A percentile compares a stretch with the other conserved stretches of the same genome.
phyloP scores from a whole-genome alignment of 1,139 yeast genomes.

The Candida pseudoviswanathii region DNA sequence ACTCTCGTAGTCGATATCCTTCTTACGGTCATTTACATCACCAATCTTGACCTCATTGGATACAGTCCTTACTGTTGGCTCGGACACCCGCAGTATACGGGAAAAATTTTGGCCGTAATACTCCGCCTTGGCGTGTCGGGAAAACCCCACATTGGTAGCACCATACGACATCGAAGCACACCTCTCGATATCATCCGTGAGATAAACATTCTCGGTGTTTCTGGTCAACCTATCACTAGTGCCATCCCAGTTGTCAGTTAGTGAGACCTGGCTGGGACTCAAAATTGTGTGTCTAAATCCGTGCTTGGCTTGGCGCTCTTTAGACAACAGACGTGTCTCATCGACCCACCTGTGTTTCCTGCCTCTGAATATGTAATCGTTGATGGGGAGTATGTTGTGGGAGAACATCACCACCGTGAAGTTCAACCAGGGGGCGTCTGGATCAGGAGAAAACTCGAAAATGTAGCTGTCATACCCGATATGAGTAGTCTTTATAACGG shows the following conservation, averaged over 20 bases:
- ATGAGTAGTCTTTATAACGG: constrained; percentile 10
- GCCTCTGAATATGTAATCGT: constrained; percentile 16
- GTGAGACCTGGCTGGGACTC: constrained; percentile 9
- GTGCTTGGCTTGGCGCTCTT: constrained; percentile 11
- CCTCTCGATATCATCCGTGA: constrained; percentile 5
- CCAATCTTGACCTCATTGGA: constrained; percentile 15
- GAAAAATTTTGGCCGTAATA: constrained; percentile 12
- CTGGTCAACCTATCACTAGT: constrained; percentile 11
- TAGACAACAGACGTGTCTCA: constrained; percentile 9
- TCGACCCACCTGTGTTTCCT: constrained; percentile 16
- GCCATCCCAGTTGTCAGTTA: constrained; percentile 18
- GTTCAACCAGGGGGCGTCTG: constrained; percentile 5
- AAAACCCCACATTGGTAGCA: background rate
- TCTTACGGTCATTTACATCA: constrained; percentile 8
- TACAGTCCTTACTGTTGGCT: constrained; percentile 9
- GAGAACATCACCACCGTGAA: constrained; percentile 15
- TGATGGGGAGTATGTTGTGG: constrained; percentile 14
- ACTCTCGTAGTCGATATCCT: constrained; percentile 13
- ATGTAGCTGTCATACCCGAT: constrained; percentile 13
- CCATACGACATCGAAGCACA: constrained; percentile 4
- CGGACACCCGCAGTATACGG: constrained; percentile 12
- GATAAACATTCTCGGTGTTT: constrained; percentile 11
- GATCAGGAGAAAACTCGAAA: constrained; percentile 16
- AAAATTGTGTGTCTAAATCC: constrained; percentile 14
- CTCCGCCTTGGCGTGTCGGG: constrained; percentile 12